A percentile compares a stretch with the other conserved stretches of the same genome.
Conservation (phyloP, 257 asterid genomes). For the Galeopsis tetrahit region DNA sequence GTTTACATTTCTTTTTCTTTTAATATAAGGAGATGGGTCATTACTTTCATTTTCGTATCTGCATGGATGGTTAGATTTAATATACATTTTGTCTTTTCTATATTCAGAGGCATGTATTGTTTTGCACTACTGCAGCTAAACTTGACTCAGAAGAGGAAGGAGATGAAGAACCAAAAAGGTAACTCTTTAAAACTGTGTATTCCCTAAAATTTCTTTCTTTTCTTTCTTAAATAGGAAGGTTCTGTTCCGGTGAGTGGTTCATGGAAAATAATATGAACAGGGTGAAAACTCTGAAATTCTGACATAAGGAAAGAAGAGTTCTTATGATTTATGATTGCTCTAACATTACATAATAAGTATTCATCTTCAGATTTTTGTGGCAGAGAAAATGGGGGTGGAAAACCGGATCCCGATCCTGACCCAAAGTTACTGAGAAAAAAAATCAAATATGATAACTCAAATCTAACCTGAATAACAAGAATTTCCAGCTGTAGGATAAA, state of each 20-base stretch:
- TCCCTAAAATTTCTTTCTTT: neutral
- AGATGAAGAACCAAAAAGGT: constrained; percentile 48
- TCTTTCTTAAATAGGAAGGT: neutral
- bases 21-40: neutral
- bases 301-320: neutral
- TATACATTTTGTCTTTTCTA: neutral
- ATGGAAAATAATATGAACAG: constrained; percentile 1
- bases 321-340: neutral
- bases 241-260: neutral
- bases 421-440: neutral
- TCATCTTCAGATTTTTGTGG: neutral
- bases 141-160: constrained; percentile 41
- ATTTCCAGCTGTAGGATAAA: neutral
- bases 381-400: neutral
- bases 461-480: neutral
- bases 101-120: constrained; percentile 45
- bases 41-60: constrained; percentile 14
- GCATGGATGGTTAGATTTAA: constrained; percentile 22
- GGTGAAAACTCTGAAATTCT: neutral
- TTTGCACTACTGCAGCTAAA: constrained; percentile 43
- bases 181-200: constrained; percentile 22
- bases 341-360: neutral
- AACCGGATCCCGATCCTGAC: neutral
- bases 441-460: neutral
- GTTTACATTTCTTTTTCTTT: neutral